Evolutionary conservation across 108 stramenopile species (phyloP), one percentile per base, ranked within the genome.

Genomic region (Pseudonitzschia delicatissima): DNA sequence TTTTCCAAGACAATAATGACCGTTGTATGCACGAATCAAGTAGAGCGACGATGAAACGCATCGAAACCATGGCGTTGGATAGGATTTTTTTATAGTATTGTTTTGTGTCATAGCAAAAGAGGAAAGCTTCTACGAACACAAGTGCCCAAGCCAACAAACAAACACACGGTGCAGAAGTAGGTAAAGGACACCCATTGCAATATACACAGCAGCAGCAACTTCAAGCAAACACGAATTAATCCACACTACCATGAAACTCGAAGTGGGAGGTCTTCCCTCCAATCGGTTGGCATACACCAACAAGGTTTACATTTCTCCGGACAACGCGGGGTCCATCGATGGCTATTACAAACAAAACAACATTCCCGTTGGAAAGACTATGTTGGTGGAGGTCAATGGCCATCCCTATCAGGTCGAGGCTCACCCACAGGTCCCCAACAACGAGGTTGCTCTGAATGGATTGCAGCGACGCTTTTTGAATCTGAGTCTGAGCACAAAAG

Each of bases 231-330:
- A 8, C 7, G 6, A 48, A 21, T 8, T 5, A 55, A 32, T 5
- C 28, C 0, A 33, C 26, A 55, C 11, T 27, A 74, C 4, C 37
- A 68, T 83, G 59, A 83, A 74, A 20, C 74, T 95, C 9, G 71
- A 78, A 34, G 94, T 96, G 17, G 88, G 83, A 53, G 92, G 87
- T 64, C 64, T 92, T 39, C 92, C 95, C 37, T 80, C 86, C 51
- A 96, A 92, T 52, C 85, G 86, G 31, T 77, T 96, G 50, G 92
- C 92, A 13, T 72, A 85, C 58, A 92, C 91, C 45, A 93, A 96
- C 78, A 77, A 71, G 39, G 77, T 93, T 27, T 96, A 96, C 78
- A 82, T 96, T 36, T 74, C 77, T 47, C 76, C 81, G 47, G 67
- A 67, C 31, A 77, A 77, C 34, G 50, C 90, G 12, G 50, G 77